A percentile compares a stretch with the other conserved stretches of the same genome.
Evolutionary conservation across 1,139 yeast species (phyloP).

Genomic region (Yamadazyma epiphylla): DNA sequence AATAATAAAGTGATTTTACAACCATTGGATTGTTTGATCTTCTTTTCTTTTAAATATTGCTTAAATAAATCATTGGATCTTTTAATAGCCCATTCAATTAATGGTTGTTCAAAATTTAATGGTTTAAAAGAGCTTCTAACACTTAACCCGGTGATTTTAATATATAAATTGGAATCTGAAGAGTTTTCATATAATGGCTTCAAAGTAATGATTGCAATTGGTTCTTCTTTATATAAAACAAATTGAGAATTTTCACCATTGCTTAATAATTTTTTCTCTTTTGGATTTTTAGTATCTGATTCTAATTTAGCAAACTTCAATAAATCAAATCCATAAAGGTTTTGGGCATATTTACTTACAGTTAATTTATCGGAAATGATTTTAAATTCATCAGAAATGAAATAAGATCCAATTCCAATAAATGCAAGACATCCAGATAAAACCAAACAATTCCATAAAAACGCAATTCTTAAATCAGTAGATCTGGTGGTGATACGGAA

Average conservation of each 20-base stretch:
- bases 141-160: constrained; percentile 54
- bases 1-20: constrained; percentile 30
- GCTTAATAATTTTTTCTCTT: constrained; percentile 22
- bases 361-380: constrained; percentile 41
- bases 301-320: constrained; percentile 36
- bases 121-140: constrained; percentile 62
- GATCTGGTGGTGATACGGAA: constrained; percentile 15
- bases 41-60: constrained; percentile 22
- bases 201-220: constrained; percentile 57
- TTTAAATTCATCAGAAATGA: constrained; percentile 43
- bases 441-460: constrained; percentile 25
- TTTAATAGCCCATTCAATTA: constrained; percentile 55
- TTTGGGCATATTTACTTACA: constrained; percentile 26
- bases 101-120: constrained; percentile 59
- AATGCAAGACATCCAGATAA: constrained; percentile 13
- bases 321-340: constrained; percentile 54
- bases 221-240: constrained; percentile 59
- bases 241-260: constrained; percentile 48
- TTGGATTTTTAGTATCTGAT: constrained; percentile 17
- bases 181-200: constrained; percentile 33
- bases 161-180: constrained; percentile 34
- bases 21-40: constrained; percentile 22
- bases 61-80: constrained; percentile 43
- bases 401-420: constrained; percentile 18
- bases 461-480: constrained; percentile 22